Evolutionary conservation across 1,284 basidiomycete species (phyloP), one percentile per base, ranked within the genome.

Genomic region (Cerrena zonata): DNA sequence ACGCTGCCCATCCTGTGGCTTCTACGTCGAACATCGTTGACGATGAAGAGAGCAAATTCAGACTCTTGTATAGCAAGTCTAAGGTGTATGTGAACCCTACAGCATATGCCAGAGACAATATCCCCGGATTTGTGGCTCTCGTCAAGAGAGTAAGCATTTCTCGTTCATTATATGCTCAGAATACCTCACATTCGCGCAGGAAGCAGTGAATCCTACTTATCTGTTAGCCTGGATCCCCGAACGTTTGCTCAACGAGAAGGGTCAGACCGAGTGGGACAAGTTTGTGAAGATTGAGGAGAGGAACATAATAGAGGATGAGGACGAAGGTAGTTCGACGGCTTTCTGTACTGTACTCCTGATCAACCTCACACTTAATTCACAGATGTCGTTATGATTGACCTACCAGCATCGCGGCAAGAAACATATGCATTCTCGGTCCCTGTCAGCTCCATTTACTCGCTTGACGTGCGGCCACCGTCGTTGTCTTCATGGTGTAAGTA

Each of bases 41-140:
- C 49, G 50, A 58, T 18, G 84, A 86, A 53, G 78, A 79, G 58
- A 62, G 61, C 54, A 82, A 78, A 65, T 79, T 80, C 63, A 75
- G 86, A 48, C 74, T 96, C 42, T 68, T 95, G 18, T 95, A 91
- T 61, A 88, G 82, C 67, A 94, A 94, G 68, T 89, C 87, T 37
- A 94, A 94, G 65, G 92, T 94, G 38, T 93, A 94, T 62, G 85
- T 96, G 42, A 93, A 98, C 62, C 94, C 95, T 0, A 95, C 93
- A 0, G 84, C 89, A 2, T 94, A 94, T 64, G 77, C 87, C 2
- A 79, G 87, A 59, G 94, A 97, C 69, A 96, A 98, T 67, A 89
- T 97, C 25, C 82, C 92, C 3, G 95, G 95, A 2, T 96, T 94
- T 65, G 81, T 93, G 4, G 84, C 87, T 12, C 77, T 97, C 52